phyloP scores from a whole-genome alignment of 2,329 filamentous ascomycete genomes.

The Fusarium caatingaense region DNA sequence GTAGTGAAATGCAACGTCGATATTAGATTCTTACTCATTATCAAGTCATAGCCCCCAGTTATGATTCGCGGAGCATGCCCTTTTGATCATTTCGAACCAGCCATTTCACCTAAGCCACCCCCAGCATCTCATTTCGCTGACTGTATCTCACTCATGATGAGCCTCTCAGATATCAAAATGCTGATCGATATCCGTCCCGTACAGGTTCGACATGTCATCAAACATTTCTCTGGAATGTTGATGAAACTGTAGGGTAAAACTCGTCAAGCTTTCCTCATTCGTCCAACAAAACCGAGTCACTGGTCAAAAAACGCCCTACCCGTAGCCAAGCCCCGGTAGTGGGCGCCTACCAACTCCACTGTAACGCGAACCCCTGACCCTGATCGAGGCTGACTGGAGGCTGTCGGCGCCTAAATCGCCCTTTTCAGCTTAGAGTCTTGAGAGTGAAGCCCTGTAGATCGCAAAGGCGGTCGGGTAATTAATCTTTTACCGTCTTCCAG shows the following conservation, averaged over 20 bases:
- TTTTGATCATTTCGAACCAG: not conserved
- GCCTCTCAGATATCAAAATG: not conserved
- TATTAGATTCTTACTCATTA: not conserved
- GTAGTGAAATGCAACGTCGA: not conserved
- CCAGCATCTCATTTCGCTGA: not conserved
- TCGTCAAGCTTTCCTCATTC: not conserved
- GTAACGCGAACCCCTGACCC: not conserved
- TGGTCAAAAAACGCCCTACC: constrained; percentile 17
- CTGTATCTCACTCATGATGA: not conserved
- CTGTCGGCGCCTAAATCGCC: not conserved
- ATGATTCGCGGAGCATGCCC: not conserved
- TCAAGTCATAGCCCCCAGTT: fast-evolving
- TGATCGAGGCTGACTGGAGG: not conserved
- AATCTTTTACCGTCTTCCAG: not conserved
- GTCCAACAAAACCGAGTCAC: not conserved
- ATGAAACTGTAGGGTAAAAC: not conserved
- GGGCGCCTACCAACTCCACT: not conserved
- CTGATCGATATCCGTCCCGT: not conserved
- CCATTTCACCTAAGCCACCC: not conserved
- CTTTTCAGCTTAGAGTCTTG: not conserved
- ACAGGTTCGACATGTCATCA: not conserved
- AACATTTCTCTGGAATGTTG: not conserved
- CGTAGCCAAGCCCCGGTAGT: constrained; percentile 12
- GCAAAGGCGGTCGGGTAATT: not conserved
- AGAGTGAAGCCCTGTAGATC: not conserved